A percentile compares a stretch with the other conserved stretches of the same genome.
phyloP scores from a whole-genome alignment of 2,329 filamentous ascomycete genomes.

The Xylaria digitata region DNA sequence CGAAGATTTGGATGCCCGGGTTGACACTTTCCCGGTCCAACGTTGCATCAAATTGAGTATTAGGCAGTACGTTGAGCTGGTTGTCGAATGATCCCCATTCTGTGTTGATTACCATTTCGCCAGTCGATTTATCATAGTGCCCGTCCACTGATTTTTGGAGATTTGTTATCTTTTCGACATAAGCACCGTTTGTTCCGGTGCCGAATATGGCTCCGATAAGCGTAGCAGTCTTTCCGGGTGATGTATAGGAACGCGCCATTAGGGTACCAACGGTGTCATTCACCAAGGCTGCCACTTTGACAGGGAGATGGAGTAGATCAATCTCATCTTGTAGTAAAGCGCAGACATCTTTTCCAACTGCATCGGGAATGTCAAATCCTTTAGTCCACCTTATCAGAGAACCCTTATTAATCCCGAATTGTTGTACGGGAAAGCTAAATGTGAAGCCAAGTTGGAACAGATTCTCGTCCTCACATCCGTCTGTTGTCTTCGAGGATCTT shows the following conservation, averaged over 20 bases:
- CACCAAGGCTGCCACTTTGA: conserved; percentile 93
- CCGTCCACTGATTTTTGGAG: conserved; percentile 81
- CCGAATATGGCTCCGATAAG: conserved; percentile 97
- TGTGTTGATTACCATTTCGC: conserved; percentile 97
- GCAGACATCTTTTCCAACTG: conserved; percentile 94
- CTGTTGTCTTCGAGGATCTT: conserved; percentile 67
- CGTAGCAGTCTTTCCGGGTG: conserved; percentile 85
- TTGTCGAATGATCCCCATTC: conserved; percentile 99
- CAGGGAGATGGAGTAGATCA: conserved; percentile 84
- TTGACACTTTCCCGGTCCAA: conserved; percentile 87
- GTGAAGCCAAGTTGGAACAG: conserved; percentile 98
- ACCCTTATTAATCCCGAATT: conserved; percentile 94
- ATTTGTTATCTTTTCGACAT: conserved; percentile 89
- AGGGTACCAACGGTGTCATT: conserved; percentile 98
- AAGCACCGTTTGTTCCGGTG: conserved; percentile 96
- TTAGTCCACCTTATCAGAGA: conserved; percentile 97
- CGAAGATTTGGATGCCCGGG: conserved; percentile 97
- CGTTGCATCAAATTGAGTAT: conserved; percentile 82
- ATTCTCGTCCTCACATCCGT: conserved; percentile 75
- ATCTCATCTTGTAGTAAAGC: conserved; percentile 89
- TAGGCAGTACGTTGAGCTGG: conserved; percentile 85
- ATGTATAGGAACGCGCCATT: conserved; percentile 97
- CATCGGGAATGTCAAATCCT: conserved; percentile 96
- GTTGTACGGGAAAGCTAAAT: conserved; percentile 96
- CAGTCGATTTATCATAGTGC: conserved; percentile 81